Evolutionary conservation across 371 early-diverging fungal genomes (phyloP).

Genomic region (Haplosporangium sp.): DNA sequence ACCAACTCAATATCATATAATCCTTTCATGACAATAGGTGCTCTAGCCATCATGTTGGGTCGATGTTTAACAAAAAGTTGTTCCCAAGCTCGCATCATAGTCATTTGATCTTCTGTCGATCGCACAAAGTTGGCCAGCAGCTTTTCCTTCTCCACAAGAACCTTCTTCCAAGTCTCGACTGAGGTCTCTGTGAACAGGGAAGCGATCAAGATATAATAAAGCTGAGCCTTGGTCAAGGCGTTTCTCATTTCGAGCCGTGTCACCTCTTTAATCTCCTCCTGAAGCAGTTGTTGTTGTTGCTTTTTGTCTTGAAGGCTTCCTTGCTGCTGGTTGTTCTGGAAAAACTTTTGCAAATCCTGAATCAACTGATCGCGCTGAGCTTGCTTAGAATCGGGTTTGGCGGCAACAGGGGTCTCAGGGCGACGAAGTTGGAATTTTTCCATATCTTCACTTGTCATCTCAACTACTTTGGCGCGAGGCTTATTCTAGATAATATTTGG

Average conservation of each 20-base stretch:
- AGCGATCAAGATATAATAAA: conserved; percentile 70
- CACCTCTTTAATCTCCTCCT: conserved; percentile 78
- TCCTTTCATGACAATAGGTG: conserved; percentile 67
- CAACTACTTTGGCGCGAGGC: conserved; percentile 75
- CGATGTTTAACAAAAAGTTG: conserved; percentile 66
- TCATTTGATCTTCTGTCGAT: conserved; percentile 68
- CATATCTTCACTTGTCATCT: conserved; percentile 72
- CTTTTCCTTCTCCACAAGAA: conserved; percentile 56
- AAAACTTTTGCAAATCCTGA: conserved; percentile 51
- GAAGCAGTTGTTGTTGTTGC: conserved; percentile 48
- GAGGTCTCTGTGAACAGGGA: conserved; percentile 67
- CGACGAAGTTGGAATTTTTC: conserved; percentile 63
- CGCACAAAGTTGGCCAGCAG: conserved; percentile 75
- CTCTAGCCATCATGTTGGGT: conserved; percentile 61
- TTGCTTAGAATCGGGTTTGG: conserved; percentile 56
- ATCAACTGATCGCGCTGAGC: conserved; percentile 50
- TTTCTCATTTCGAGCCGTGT: conserved; percentile 83
- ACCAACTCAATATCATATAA: conserved; percentile 79
- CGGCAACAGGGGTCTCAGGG: conserved; percentile 51
- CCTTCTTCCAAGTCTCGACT: conserved; percentile 53
- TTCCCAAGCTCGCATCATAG: conserved; percentile 75
- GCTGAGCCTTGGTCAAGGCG: conserved; percentile 74
- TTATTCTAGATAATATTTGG: conserved; percentile 58
- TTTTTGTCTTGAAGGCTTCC: conserved; percentile 18
- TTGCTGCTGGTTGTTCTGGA: conserved; percentile 33